phyloP scores from a whole-genome alignment of 1,284 basidiomycete species.

The Inonotus hispidus region DNA sequence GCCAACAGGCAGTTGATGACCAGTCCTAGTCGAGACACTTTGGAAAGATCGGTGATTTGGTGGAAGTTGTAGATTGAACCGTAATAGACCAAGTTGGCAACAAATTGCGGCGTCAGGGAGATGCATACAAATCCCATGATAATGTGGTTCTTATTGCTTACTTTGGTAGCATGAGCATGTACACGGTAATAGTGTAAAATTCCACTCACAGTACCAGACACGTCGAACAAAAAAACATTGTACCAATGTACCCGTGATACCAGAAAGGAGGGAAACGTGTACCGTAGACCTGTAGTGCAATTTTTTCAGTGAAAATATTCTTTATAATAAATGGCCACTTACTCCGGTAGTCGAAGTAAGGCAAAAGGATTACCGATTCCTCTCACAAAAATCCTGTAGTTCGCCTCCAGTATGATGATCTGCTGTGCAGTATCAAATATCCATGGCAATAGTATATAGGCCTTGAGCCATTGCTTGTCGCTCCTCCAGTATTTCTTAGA shows the following conservation, averaged over 20 bases:
- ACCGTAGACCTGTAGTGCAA: background rate
- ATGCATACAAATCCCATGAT: background rate
- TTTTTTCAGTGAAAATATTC: background rate
- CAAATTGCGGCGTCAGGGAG: background rate
- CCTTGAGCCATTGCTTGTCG: background rate
- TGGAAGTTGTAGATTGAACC: background rate
- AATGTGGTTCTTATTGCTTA: background rate
- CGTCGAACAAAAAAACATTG: background rate
- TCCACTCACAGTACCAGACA: background rate
- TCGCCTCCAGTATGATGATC: background rate
- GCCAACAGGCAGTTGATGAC: background rate
- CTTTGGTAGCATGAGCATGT: background rate
- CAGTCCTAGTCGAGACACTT: background rate
- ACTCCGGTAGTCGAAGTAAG: background rate
- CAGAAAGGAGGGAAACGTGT: background rate
- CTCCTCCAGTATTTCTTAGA: background rate
- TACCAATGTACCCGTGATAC: background rate
- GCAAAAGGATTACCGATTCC: background rate
- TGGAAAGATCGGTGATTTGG: background rate
- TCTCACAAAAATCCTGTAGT: background rate
- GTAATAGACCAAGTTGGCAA: background rate
- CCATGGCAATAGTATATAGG: background rate
- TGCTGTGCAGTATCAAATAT: constrained; percentile 1
- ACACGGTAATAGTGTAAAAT: background rate
- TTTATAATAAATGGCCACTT: background rate